A percentile compares a stretch with the other conserved stretches of the same genome.
phyloP scores from a whole-genome alignment of 2,329 filamentous ascomycete genomes.

The Chaetomiaceae sp. region DNA sequence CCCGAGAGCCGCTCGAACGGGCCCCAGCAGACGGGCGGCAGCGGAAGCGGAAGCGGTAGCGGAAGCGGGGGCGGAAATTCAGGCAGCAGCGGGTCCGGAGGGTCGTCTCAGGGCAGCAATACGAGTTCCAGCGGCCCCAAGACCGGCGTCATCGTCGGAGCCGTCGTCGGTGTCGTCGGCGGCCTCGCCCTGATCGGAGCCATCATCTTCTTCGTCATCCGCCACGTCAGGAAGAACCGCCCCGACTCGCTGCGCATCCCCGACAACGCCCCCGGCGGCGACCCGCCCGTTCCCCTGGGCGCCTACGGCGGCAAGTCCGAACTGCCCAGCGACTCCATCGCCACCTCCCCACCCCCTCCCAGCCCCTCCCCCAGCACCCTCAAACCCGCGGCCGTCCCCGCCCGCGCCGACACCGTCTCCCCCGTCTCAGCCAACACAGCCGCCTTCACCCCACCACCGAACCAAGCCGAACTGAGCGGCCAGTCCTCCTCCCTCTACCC shows the following conservation, averaged over 20 bases:
- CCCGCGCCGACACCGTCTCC: slow-evolving; percentile 26
- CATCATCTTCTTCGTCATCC: slow-evolving; percentile 36
- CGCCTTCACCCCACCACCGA: slow-evolving; percentile 9
- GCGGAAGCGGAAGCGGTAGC: slow-evolving; percentile 15
- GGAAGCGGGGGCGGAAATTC: slow-evolving; percentile 3
- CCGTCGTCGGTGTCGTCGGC: slow-evolving; percentile 32
- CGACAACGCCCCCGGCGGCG: slow-evolving; percentile 12
- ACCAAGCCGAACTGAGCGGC: slow-evolving; percentile 29
- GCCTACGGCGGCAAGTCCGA: slow-evolving; percentile 29
- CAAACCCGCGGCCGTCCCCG: slow-evolving; percentile 19
- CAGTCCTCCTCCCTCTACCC: slow-evolving; percentile 11
- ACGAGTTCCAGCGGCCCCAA: slow-evolving; percentile 22
- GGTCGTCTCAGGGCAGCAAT: neutral
- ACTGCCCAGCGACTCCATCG: slow-evolving; percentile 17
- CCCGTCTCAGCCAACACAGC: slow-evolving; percentile 28
- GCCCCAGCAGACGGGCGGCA: slow-evolving; percentile 12
- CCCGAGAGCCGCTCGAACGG: slow-evolving; percentile 9
- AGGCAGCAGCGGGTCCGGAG: neutral
- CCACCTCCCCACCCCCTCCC: slow-evolving; percentile 23
- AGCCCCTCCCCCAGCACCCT: slow-evolving; percentile 31
- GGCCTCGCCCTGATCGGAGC: slow-evolving; percentile 32
- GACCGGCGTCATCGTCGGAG: slow-evolving; percentile 34
- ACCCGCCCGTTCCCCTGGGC: slow-evolving; percentile 13
- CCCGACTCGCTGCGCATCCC: slow-evolving; percentile 10
- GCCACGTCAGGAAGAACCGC: slow-evolving; percentile 25